Evolutionary conservation across 768 basidiomycete species (phyloP).

Genomic region (Boletus speciosus): DNA sequence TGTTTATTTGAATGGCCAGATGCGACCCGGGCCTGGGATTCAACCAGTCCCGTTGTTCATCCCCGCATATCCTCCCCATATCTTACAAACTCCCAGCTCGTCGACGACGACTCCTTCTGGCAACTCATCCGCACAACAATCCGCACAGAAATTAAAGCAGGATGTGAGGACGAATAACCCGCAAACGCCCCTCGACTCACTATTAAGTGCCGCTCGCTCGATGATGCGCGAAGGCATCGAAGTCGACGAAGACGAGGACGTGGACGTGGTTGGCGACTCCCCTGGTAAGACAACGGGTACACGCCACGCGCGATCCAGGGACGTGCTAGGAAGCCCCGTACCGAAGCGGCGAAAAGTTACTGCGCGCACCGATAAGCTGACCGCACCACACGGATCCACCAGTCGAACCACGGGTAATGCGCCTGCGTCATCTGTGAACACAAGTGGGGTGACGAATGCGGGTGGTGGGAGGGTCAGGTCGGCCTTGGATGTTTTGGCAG

Average conservation of each 20-base stretch:
- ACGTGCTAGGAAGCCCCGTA: slow-evolving; percentile 33
- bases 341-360: slow-evolving; percentile 37
- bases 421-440: background rate
- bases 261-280: slow-evolving; percentile 20
- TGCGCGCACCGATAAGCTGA: slow-evolving; percentile 9
- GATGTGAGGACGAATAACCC: slow-evolving; percentile 26
- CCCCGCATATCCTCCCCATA: slow-evolving; percentile 26
- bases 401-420: background rate
- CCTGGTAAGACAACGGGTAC: slow-evolving; percentile 19
- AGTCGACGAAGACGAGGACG: slow-evolving; percentile 31
- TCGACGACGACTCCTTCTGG: slow-evolving; percentile 29
- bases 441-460: background rate
- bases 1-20: slow-evolving; percentile 27
- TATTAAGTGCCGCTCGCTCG: slow-evolving; percentile 57
- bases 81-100: slow-evolving; percentile 31
- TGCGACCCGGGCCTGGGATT: slow-evolving; percentile 25
- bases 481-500: slow-evolving; percentile 70
- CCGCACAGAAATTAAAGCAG: slow-evolving; percentile 17
- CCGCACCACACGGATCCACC: slow-evolving; percentile 1
- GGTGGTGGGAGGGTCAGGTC: slow-evolving; percentile 36
- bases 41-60: slow-evolving; percentile 31
- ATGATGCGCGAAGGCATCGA: slow-evolving; percentile 43
- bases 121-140: slow-evolving; percentile 19
- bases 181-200: slow-evolving; percentile 53
- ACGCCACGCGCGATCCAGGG: slow-evolving; percentile 27